Evolutionary conservation across 352 stramenopile genomes (phyloP).

Genomic region (Pythium rishiriense): DNA sequence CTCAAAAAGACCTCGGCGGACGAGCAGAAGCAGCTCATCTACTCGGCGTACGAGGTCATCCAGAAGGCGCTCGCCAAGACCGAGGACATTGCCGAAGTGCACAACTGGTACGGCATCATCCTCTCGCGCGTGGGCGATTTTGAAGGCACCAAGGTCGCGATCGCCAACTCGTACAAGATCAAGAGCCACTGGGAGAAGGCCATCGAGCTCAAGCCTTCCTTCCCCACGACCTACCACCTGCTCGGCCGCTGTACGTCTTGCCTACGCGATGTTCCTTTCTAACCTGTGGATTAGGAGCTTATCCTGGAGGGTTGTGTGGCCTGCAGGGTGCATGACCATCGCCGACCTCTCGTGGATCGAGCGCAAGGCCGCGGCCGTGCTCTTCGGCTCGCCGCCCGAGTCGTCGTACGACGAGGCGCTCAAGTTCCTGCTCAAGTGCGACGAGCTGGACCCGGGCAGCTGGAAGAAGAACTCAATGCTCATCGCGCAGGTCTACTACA

Average conservation of each 20-base stretch:
- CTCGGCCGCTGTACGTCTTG: slow-evolving; percentile 67
- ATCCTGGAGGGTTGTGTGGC: no score
- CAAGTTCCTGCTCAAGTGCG: slow-evolving; percentile 70
- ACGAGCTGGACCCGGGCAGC: slow-evolving; percentile 62
- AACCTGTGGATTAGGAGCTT: slow-evolving; percentile 62
- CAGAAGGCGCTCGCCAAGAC: slow-evolving; percentile 42
- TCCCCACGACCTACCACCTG: slow-evolving; percentile 77
- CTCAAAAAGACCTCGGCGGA: slow-evolving; percentile 32
- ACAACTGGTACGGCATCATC: slow-evolving; percentile 88
- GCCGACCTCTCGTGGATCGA: slow-evolving; percentile 85
- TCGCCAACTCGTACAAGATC: slow-evolving; percentile 83
- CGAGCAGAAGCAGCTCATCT: slow-evolving; percentile 42
- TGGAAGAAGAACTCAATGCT: slow-evolving; percentile 88
- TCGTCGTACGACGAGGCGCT: slow-evolving; percentile 85
- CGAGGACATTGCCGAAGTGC: slow-evolving; percentile 48
- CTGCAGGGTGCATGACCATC: slow-evolving; percentile 74
- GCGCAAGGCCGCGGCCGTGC: slow-evolving; percentile 75
- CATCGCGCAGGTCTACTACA: slow-evolving; percentile 81
- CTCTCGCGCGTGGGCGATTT: slow-evolving; percentile 83
- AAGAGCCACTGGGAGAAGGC: slow-evolving; percentile 81
- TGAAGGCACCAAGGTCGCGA: slow-evolving; percentile 82
- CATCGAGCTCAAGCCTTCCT: slow-evolving; percentile 65
- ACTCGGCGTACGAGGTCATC: slow-evolving; percentile 52
- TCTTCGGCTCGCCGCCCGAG: slow-evolving; percentile 82
- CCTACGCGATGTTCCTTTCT: background rate